Base-by-base conservation (phyloP, 129 eudicot species). In the Ambrosia artemisiifolia region DNA sequence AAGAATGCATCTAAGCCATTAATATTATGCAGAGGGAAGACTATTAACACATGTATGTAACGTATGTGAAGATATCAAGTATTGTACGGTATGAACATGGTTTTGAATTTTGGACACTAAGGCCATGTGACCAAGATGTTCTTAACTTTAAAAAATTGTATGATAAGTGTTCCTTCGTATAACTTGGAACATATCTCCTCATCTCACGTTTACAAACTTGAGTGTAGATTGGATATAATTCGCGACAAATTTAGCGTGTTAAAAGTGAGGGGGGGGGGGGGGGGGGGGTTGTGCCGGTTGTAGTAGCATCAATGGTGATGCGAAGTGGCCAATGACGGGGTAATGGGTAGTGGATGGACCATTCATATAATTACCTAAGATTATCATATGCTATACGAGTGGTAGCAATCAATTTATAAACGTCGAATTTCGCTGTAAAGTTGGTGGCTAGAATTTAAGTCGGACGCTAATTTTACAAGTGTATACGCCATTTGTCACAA, bases 1-100 rank as follows among this genome's bases (percentile, higher is more conserved):
- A 78, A 78, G 67, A 71, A 51, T 63, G 82, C 82, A 71, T 78
- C 82, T 78, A 71, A 78, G 75, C 68, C 35, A 40, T 70, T 62
- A 78, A 65, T 71, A 50, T 11, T 78, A 7, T 63, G 77, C 77
- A 78, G 72, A 70, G 32, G 72, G 72, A 77, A 70, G 77, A 70
- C 59, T 63, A 42, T 35, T 0, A 60, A 48, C 76, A 77, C 81
- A 77, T 77, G 81, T 63, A 50, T 62, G 16, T 63, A 40, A 77
- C 70, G 81, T 63, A 50, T 62, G 16, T 63, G 50, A 64, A 70
- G 61, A 49, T 77, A 61, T 40, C 14, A 78, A 63, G 67, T 40
- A 63, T 78, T 17, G 77, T 78, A 78, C 82, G 72, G 72, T 63
- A 71, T 70, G 72, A 78, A 78, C 72, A 5, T 78, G 72, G 43